Evolutionary conservation across 2,329 filamentous ascomycete genomes (phyloP), one percentile per base, ranked within the genome.

Genomic region (Colletotrichum sidae): DNA sequence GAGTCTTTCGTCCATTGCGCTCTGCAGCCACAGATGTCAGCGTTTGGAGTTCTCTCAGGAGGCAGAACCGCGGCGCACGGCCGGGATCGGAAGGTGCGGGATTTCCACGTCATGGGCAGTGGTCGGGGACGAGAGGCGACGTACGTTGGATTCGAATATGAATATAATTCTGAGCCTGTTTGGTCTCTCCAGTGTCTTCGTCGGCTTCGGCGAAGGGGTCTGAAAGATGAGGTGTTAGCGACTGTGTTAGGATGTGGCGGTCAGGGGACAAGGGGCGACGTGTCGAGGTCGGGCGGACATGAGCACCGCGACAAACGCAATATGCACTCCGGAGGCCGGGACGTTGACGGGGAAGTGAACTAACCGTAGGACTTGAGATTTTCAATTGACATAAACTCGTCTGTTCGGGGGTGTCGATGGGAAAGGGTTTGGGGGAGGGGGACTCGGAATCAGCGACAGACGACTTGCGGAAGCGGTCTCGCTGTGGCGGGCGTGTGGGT

Each of bases 141-240:
- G 78, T 90, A 98, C 95, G 96, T 82, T 99, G 96, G 81, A 98
- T 98, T 84, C 96, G 94, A 83, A 99, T 98, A 86, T 98, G 96
- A 82, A 98, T 97, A 82, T 97, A 97, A 84, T 97, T 96, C 85
- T 97, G 93, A 80, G 92, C 90, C 87, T 96, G 92, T 85, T 96
- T 96, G 80, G 90, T 91, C 85, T 97, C 92, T 87, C 94, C 94
- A 82, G 92, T 94, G 83, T 97, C 94, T 91, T 97, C 95, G 93
- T 97, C 96, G 90, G 94, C 96, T 93, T 98, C 96, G 91, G 96
- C 96, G 93, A 99, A 99, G 92, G 96, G 96, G 91, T 99, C 96
- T 97, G 78, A 15, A 46, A 13, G 44, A 33, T 45, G 12, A 6
- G 52, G 45, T 33, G 71, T 78, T 65, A 79, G 77, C 72, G 35